These are phyloP conservation scores for Candida caryicola DNA, from an alignment of 805 yeast species.

Conservation along the genomic window DNA sequence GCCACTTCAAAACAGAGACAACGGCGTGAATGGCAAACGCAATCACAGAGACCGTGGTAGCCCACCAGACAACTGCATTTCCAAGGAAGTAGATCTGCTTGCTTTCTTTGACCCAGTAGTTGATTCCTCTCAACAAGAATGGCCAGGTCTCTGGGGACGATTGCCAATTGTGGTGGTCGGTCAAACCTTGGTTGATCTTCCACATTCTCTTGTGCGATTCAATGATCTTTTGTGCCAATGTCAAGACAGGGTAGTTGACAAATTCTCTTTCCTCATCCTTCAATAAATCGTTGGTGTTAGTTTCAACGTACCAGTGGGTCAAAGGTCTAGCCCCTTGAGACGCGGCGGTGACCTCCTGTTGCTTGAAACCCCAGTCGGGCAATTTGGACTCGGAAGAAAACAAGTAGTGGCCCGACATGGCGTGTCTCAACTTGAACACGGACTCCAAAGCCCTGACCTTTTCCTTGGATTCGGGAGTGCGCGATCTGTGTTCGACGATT, in stretches of 20 bases:
- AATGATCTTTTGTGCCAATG: slow-evolving; percentile 56
- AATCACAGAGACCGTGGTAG: slow-evolving; percentile 51
- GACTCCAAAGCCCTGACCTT: slow-evolving; percentile 65
- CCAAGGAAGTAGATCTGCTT: slow-evolving; percentile 71
- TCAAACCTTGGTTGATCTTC: slow-evolving; percentile 68
- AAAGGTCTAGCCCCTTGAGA: slow-evolving; percentile 59
- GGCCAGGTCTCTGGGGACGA: slow-evolving; percentile 78
- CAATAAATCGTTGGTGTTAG: slow-evolving; percentile 55
- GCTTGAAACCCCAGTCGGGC: slow-evolving; percentile 82
- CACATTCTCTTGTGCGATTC: slow-evolving; percentile 77
- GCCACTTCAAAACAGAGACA: slow-evolving; percentile 58
- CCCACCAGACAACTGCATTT: slow-evolving; percentile 80
- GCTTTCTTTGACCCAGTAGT: slow-evolving; percentile 66
- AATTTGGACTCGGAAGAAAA: slow-evolving; percentile 73
- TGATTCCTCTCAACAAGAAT: slow-evolving; percentile 69
- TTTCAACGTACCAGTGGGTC: slow-evolving; percentile 72
- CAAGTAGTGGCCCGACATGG: slow-evolving; percentile 73
- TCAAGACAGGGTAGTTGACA: slow-evolving; percentile 48
- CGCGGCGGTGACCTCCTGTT: slow-evolving; percentile 83
- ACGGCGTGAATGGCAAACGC: slow-evolving; percentile 49
- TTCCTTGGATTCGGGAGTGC: slow-evolving; percentile 49
- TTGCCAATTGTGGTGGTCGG: slow-evolving; percentile 68
- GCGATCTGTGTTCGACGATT: slow-evolving; percentile 55
- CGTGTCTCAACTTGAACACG: slow-evolving; percentile 71
- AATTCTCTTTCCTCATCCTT: slow-evolving; percentile 18